Evolutionary conservation across 176 grass and related monocot species (phyloP).

Genomic region (Lolium rigidum): DNA sequence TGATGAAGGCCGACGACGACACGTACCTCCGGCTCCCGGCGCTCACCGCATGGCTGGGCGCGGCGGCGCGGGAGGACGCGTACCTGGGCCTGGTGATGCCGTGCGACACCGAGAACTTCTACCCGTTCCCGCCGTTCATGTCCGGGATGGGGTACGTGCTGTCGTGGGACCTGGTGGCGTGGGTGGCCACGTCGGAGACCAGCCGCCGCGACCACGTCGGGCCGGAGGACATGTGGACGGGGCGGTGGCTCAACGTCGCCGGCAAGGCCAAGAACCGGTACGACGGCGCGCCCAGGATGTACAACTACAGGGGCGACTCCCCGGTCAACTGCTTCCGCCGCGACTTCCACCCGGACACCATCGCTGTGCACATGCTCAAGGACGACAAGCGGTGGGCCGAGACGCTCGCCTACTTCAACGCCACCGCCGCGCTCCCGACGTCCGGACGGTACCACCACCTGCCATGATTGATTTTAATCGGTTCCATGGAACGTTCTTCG

Average conservation of each 20-base stretch:
- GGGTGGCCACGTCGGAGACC: constrained; percentile 62
- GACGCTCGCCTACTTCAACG: constrained; percentile 76
- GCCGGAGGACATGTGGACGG: constrained; percentile 79
- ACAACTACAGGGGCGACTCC: constrained; percentile 64
- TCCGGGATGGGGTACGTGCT: constrained; percentile 83
- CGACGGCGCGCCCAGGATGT: constrained; percentile 66
- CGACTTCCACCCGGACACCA: constrained; percentile 73
- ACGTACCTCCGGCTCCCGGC: constrained; percentile 62
- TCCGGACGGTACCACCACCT: constrained; percentile 61
- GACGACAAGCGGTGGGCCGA: constrained; percentile 56
- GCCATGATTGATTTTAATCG: constrained; percentile 12
- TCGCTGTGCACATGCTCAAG: constrained; percentile 89
- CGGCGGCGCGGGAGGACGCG: constrained; percentile 54
- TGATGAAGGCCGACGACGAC: constrained; percentile 92
- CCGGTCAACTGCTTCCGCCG: constrained; percentile 73
- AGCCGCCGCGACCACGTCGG: constrained; percentile 48
- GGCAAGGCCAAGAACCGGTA: constrained; percentile 72
- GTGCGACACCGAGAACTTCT: constrained; percentile 70
- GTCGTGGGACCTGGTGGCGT: constrained; percentile 80
- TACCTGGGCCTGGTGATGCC: constrained; percentile 76
- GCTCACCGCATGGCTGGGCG: constrained; percentile 47
- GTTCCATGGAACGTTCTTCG: constrained; percentile 11
- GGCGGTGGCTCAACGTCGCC: constrained; percentile 75
- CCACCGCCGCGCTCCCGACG: constrained; percentile 49
- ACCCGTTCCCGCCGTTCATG: constrained; percentile 85